These are phyloP conservation scores for Forsythia viridissima DNA, from an alignment of 257 asterid genomes.

Conservation along the genomic window DNA sequence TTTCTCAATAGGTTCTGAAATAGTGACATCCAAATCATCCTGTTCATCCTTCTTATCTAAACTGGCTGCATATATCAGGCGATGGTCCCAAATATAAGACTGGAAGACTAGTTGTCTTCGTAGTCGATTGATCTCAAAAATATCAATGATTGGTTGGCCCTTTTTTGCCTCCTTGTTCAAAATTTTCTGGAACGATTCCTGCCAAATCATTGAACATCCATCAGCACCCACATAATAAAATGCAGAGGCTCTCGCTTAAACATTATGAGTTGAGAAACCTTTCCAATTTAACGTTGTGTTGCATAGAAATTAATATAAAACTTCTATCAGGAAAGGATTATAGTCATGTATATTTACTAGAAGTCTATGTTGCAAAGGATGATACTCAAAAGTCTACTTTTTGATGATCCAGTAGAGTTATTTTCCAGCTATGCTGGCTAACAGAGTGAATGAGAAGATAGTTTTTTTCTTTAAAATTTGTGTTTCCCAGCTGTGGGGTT, in stretches of 20 bases:
- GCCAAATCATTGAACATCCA: constrained; percentile 32
- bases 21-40: constrained; percentile 30
- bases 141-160: constrained; percentile 68
- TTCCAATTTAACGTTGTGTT: not conserved
- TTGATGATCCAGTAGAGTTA: not conserved
- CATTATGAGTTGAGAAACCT: not conserved
- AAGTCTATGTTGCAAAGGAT: not conserved
- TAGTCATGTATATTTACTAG: not conserved
- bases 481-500: not conserved
- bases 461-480: not conserved
- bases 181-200: constrained; percentile 67
- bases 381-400: not conserved
- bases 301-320: not conserved
- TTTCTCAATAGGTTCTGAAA: constrained; percentile 40
- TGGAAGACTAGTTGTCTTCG: constrained; percentile 75
- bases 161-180: constrained; percentile 52
- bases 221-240: constrained; percentile 21
- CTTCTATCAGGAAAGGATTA: not conserved
- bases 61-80: constrained; percentile 63
- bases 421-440: constrained; percentile 14
- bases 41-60: constrained; percentile 38
- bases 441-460: not conserved
- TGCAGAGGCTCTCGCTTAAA: not conserved
- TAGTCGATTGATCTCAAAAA: constrained; percentile 78
- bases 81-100: constrained; percentile 89